These are phyloP conservation scores for Tagetes patula DNA, from an alignment of 129 eudicot genomes.

Conservation along the genomic window DNA sequence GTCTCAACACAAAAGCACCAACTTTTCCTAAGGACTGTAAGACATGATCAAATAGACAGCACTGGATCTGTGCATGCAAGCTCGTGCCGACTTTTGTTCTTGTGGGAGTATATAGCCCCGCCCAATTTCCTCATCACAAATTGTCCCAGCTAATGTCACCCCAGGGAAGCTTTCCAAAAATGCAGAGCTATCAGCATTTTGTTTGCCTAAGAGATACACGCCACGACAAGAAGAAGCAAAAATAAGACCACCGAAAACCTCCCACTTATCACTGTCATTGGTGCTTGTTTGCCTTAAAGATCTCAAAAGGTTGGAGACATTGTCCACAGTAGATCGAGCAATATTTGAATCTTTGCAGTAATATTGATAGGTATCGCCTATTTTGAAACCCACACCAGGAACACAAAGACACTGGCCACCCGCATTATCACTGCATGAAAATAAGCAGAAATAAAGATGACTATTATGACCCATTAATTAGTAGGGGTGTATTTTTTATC, in stretches of 20 bases:
- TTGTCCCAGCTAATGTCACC: slow-evolving; percentile 53
- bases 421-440: slow-evolving; percentile 39
- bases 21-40: slow-evolving; percentile 29
- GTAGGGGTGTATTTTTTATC: background rate
- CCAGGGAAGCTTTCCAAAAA: slow-evolving; percentile 50
- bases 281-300: background rate
- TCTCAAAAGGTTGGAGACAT: background rate
- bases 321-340: slow-evolving; percentile 32
- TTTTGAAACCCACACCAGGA: slow-evolving; percentile 56
- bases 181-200: background rate
- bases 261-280: background rate
- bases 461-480: background rate
- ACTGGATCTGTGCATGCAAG: slow-evolving; percentile 55
- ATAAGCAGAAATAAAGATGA: background rate
- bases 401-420: slow-evolving; percentile 52
- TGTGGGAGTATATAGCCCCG: slow-evolving; percentile 47
- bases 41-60: slow-evolving; percentile 68
- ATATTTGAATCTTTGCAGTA: slow-evolving; percentile 41
- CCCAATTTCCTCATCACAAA: slow-evolving; percentile 65
- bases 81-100: slow-evolving; percentile 29
- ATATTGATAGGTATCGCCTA: slow-evolving; percentile 66
- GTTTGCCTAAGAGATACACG: background rate
- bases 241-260: background rate
- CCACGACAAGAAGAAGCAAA: background rate
- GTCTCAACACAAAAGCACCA: background rate